Percentiles rank a stretch among this genome's conserved stretches.
phyloP scores from a whole-genome alignment of 2,329 filamentous ascomycete species.

The Alternaria atra region DNA sequence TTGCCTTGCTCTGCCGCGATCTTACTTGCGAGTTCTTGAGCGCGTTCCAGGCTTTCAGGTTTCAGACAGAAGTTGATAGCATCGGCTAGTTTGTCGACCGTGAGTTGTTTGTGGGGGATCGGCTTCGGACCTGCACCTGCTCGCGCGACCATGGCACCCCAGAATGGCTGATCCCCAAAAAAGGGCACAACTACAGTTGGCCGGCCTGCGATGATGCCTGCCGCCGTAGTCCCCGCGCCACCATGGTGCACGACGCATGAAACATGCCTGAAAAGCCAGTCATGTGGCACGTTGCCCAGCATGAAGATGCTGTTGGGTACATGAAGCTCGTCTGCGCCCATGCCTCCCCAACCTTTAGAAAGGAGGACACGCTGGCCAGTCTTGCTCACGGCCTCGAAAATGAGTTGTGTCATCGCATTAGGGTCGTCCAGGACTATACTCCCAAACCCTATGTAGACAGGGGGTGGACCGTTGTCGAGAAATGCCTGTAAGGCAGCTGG shows the following conservation, averaged over 20 bases:
- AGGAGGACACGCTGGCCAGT: slow-evolving; percentile 58
- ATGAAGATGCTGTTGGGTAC: slow-evolving; percentile 55
- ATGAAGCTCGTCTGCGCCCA: slow-evolving; percentile 1
- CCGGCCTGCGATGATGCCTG: slow-evolving; percentile 73
- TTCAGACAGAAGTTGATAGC: slow-evolving; percentile 58
- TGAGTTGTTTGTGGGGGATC: slow-evolving; percentile 55
- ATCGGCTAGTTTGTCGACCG: slow-evolving; percentile 53
- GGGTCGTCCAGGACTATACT: slow-evolving; percentile 65
- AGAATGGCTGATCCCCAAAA: slow-evolving; percentile 69
- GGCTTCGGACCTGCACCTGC: slow-evolving; percentile 61
- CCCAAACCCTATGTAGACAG: slow-evolving; percentile 66
- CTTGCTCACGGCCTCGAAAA: slow-evolving; percentile 57
- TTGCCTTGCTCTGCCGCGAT: slow-evolving; percentile 37
- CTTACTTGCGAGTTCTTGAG: slow-evolving; percentile 31
- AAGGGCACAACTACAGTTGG: slow-evolving; percentile 84
- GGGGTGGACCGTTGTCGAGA: slow-evolving; percentile 58
- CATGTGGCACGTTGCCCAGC: slow-evolving; percentile 77
- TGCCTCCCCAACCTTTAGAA: slow-evolving; percentile 54
- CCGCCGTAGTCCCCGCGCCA: slow-evolving; percentile 83
- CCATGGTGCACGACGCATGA: slow-evolving; percentile 84
- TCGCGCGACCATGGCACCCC: slow-evolving; percentile 59
- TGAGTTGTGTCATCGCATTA: slow-evolving; percentile 53
- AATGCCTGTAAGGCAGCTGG: slow-evolving; percentile 54
- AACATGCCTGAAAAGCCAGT: slow-evolving; percentile 84
- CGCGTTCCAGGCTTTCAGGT: slow-evolving; percentile 36